Conservation (phyloP, 2,329 filamentous ascomycete genomes). For the Aspergillus terreus region DNA sequence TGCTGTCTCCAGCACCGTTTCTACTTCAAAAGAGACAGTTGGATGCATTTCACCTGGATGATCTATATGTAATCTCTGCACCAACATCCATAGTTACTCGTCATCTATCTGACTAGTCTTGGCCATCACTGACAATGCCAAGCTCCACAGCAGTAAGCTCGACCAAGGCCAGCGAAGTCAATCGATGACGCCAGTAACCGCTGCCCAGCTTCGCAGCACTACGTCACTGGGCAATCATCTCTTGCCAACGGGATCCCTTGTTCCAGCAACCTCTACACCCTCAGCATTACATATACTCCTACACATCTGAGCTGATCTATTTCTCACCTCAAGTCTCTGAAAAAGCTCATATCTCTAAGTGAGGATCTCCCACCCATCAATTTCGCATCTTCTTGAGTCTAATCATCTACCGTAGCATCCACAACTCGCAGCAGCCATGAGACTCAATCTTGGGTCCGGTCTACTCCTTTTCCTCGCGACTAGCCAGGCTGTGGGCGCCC, state of each 20-base stretch:
- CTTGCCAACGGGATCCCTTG: slow-evolving; percentile 5
- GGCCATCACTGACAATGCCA: neutral
- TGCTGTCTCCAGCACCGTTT: neutral
- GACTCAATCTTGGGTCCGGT: slow-evolving; percentile 64
- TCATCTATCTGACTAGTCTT: neutral
- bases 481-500: slow-evolving; percentile 62
- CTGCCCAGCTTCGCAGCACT: slow-evolving; percentile 10
- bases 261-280: slow-evolving; percentile 1
- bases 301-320: too few relatives aligned
- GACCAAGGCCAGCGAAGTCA: slow-evolving; percentile 7
- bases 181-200: slow-evolving; percentile 18
- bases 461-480: slow-evolving; percentile 69
- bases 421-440: slow-evolving; percentile 57
- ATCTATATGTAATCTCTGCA: too few relatives aligned
- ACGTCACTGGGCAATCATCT: slow-evolving; percentile 34
- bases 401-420: neutral
- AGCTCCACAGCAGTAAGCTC: neutral
- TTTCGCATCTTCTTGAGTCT: neutral
- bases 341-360: neutral
- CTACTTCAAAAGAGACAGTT: neutral
- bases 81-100: neutral
- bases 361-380: neutral
- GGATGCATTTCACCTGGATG: too few relatives aligned
- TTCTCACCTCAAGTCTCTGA: too few relatives aligned
- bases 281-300: neutral